Conservation (phyloP, 208 protist species). For the Leishmania aethiopica region DNA sequence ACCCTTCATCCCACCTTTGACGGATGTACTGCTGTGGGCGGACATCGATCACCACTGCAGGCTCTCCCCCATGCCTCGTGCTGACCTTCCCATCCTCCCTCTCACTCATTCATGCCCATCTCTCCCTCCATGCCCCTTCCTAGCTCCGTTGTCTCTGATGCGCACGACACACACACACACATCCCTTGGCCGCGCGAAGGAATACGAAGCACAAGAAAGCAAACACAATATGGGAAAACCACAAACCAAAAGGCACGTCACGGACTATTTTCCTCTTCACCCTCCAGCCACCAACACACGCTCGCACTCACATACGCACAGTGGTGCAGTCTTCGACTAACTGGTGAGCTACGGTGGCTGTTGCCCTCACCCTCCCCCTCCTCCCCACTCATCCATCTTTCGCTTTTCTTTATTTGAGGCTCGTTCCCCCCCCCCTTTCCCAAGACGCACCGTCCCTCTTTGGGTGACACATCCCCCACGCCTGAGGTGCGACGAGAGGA, state of each 20-base stretch:
- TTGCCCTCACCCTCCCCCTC: not conserved
- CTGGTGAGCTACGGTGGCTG: not conserved
- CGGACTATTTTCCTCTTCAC: not conserved
- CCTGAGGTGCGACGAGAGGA: not conserved
- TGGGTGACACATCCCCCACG: not conserved
- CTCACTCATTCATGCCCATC: not conserved
- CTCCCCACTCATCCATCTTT: not conserved
- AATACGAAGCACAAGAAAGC: not conserved
- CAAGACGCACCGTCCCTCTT: not conserved
- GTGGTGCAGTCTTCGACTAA: not conserved
- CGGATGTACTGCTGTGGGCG: not conserved
- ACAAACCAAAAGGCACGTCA: not conserved
- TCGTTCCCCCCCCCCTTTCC: too few species aligned
- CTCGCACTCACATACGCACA: not conserved
- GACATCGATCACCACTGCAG: not conserved
- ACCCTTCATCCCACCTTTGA: not conserved
- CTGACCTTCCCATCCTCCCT: not conserved
- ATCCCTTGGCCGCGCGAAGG: not conserved
- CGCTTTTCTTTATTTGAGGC: not conserved
- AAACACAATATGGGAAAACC: not conserved
- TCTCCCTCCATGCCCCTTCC: not conserved
- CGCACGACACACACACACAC: not conserved
- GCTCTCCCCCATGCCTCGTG: not conserved
- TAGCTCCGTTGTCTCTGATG: not conserved
- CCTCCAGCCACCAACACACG: not conserved